Evolutionary conservation across 192 early-diverging fungal species (phyloP), one percentile per base, ranked within the genome.

Genomic region (Mycoemilia scoparia): DNA sequence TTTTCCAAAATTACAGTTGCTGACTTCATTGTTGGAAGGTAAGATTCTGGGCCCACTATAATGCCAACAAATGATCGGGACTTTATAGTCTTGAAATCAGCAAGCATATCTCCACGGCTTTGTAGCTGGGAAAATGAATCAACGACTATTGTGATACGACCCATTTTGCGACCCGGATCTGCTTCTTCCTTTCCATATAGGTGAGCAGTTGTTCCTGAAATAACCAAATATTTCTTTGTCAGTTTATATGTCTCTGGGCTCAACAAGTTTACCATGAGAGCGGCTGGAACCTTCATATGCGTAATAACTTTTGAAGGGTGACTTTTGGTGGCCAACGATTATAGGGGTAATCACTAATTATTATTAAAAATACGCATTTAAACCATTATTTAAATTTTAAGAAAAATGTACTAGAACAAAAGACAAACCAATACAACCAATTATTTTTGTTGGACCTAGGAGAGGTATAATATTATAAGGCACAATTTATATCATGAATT

Each of bases 11-110:
- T 84, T 43, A 76, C 51, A 11, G 88, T 89, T 19, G 85, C 89
- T 2, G 84, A 64, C 33, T 79, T 85, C 75, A 99, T 79, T 0
- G 79, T 84, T 20, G 90, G 92, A 32, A 99, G 66, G 49, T 99
- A 91, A 9, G 86, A 90, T 64, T 99, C 95, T 0, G 84, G 87
- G 8, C 95, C 95, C 95, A 99, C 96, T 40, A 99, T 96, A 40
- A 99, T 88, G 26, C 82, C 88, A 4, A 99, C 91, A 12, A 90
- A 46, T 6, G 90, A 84, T n/a, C n/a, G n/a, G n/a, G n/a, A n/a
- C n/a, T 57, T 20, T 39, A 60, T 53, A 21, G 42, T 38, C 14
- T 28, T 34, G n/a, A 47, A 34, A 35, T 62, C 52, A n/a, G 47
- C 19, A 36, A 63, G 68, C 21, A 72, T 51, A 32, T 79, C 78